phyloP scores from a whole-genome alignment of 176 grass and related monocot genomes.

The Musa beccarii region DNA sequence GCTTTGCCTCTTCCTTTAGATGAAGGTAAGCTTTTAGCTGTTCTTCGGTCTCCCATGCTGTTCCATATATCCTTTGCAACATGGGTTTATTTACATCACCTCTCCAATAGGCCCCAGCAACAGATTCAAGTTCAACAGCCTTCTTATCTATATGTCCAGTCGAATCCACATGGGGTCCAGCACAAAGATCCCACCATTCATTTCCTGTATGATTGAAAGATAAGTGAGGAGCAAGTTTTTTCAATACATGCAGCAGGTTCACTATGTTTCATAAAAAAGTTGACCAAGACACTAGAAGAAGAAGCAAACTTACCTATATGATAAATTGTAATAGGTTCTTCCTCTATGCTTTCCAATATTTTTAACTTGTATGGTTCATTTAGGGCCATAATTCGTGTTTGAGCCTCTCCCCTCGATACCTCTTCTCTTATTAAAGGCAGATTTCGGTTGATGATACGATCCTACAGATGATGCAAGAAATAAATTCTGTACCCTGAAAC shows the following conservation, averaged over 20 bases:
- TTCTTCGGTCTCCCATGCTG: conserved; percentile 87
- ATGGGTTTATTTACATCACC: conserved; percentile 88
- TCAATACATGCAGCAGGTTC: neutral
- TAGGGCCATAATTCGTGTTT: conserved; percentile 66
- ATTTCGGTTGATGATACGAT: conserved; percentile 65
- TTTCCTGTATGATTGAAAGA: conserved; percentile 44
- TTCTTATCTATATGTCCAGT: conserved; percentile 79
- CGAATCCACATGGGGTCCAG: conserved; percentile 86
- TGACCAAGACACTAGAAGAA: neutral
- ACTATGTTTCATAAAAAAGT: neutral
- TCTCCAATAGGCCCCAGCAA: conserved; percentile 95
- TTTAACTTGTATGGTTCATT: conserved; percentile 88
- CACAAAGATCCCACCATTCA: conserved; percentile 99
- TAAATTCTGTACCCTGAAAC: conserved; percentile 43
- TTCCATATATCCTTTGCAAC: conserved; percentile 98
- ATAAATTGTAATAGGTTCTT: conserved; percentile 93
- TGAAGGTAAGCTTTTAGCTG: conserved; percentile 76
- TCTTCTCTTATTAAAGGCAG: conserved; percentile 85
- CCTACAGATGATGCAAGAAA: conserved; percentile 59
- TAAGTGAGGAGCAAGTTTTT: neutral
- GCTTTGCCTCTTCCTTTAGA: conserved; percentile 90
- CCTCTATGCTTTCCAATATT: conserved; percentile 83
- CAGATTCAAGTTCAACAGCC: conserved; percentile 86
- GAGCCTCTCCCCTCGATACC: conserved; percentile 77
- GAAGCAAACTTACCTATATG: conserved; percentile 56